Base-by-base conservation (phyloP, 305 asterid species). In the Solanum hybrid region DNA sequence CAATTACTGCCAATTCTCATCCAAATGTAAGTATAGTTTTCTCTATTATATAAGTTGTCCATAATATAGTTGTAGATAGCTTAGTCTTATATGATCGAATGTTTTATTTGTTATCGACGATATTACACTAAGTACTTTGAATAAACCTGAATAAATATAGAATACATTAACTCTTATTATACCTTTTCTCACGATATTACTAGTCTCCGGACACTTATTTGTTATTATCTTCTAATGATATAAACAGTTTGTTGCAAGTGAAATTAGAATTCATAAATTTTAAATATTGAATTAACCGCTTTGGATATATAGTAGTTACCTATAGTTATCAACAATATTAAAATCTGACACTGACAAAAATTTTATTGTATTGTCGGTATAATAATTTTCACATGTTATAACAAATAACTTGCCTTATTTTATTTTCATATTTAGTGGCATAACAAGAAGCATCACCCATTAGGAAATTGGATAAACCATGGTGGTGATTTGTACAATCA, bases 401-500 rank as follows among this genome's bases (percentile, higher is more conserved):
- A 11, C 51, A 20, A 35, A 6, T 35, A 22, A 35, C 2, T 5
- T 78, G 16, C 10, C 46, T 38, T 38, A 38, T 38, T 38, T 35
- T 78, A 35, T 78, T 24, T 40, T 40, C 2, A 26, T 40, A 13
- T 40, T 40, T 79, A 93, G 92, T 87, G 87, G 86, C 38, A 17
- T 26, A 40, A 36, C 35, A 37, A 20, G 32, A 77, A 71, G 38
- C 75, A 84, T 31, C 87, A 66, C 16, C 32, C 64, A 46, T 2
- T 56, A 8, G 90, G 84, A 51, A 84, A 90, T 16, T 94, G 97
- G 97, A 10, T 91, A 79, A 95, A 92, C 92, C 97, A 94, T 31
- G 95, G 97, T 5, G 95, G 95, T 5, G 91, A 93, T 81, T 91
- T 94, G 16, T 91, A 90, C 90, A 95, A 95, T 91, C 92, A 90